Evolutionary conservation across 169 alveolate genomes (phyloP), one percentile per base, ranked within the genome.

Genomic region (Plasmodium knowlesi): DNA sequence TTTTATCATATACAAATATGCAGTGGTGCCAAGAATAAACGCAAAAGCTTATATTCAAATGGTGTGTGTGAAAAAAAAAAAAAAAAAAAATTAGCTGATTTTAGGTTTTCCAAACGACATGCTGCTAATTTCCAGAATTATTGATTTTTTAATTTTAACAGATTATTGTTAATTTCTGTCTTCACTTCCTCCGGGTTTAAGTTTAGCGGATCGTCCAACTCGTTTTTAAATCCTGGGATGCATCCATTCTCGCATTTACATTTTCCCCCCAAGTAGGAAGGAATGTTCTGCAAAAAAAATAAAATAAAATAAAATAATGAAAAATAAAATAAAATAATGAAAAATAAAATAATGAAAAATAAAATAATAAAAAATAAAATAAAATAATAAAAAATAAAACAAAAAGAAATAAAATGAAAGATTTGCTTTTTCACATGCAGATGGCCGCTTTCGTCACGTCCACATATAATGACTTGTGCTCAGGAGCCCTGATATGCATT

Each of bases 231-330:
- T 25, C 93, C 93, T 32, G 93, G 93, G 28, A 85, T 85, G 61
- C 93, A 85, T 22, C 93, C 93, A 74, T 85, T 85, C 74, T 73
- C 43, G 43, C 93, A 85, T 34, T 74, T 85, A 76, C 93, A 85
- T 10, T 46, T 73, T 2, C 93, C 93, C 25, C 93, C 93, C 57
- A 85, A 54, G 41, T 85, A 85, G 12, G 93, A 61, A 12, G 93
- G 93, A 28, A 85, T 85, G 43, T 85, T 83, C 93, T 85, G 53
- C 6, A 41, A 54, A 32, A 54, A 54, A 32, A 32, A 54, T 19
- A 30, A 85, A 85, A 83, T 10, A 70, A 67, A 83, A 34, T 4
- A 5, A 28, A 22, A 84, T 10, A 46, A 43, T 2, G 6, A 39
- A 39, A 39, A 3, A 39, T 2, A n/a, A n/a, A n/a, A n/a, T n/a